These are phyloP conservation scores for Entomortierella chlamydospora DNA, from an alignment of 192 early-diverging fungal species.

Conservation along the genomic window DNA sequence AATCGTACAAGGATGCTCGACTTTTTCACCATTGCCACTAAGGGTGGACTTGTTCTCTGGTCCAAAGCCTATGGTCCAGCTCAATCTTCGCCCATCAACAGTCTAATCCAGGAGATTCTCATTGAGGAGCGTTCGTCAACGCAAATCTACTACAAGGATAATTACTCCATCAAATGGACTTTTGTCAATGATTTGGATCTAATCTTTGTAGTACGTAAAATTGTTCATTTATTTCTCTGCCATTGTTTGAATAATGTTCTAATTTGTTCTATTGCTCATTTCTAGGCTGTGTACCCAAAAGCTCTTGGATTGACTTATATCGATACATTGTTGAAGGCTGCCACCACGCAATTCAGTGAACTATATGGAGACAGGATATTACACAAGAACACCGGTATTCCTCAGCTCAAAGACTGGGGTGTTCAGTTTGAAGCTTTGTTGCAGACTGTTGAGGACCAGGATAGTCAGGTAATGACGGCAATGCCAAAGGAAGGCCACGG, in stretches of 20 bases:
- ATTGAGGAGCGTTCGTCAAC: conserved; percentile 77
- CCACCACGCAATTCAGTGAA: conserved; percentile 74
- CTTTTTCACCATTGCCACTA: conserved; percentile 83
- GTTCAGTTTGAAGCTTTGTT: conserved; percentile 78
- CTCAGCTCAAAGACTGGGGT: conserved; percentile 65
- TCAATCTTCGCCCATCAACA: conserved; percentile 72
- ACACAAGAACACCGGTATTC: conserved; percentile 34
- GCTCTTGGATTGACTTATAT: conserved; percentile 87
- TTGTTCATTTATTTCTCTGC: too few species aligned
- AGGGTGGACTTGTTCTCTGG: conserved; percentile 91
- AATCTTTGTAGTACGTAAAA: conserved; percentile 73
- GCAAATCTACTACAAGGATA: conserved; percentile 72
- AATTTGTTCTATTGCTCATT: neutral
- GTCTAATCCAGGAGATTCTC: conserved; percentile 80
- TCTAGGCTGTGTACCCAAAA: conserved; percentile 87
- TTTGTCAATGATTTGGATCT: conserved; percentile 86
- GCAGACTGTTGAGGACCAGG: conserved; percentile 75
- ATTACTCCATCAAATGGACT: conserved; percentile 81
- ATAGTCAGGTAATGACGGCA: conserved; percentile 55
- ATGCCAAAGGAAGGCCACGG: too few species aligned
- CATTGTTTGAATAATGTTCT: conserved; percentile 2
- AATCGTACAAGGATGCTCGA: conserved; percentile 77
- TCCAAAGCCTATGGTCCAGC: conserved; percentile 73
- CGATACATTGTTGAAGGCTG: conserved; percentile 80
- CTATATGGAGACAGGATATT: conserved; percentile 62